Evolutionary conservation across 495 filamentous ascomycete species (phyloP).

Genomic region (Cenococcum geophilum): DNA sequence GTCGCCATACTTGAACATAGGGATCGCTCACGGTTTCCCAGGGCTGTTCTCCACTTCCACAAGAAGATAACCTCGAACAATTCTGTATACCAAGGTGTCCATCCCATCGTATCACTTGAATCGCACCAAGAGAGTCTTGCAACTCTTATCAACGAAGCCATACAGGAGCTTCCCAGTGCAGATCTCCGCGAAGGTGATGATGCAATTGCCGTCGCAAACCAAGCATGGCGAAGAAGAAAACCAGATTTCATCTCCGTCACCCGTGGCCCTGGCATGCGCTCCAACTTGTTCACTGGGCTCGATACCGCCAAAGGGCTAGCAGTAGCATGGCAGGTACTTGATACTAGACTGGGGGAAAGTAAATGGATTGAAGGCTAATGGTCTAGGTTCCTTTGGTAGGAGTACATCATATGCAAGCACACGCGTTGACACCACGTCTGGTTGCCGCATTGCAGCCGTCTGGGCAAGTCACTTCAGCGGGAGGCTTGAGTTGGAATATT

Average conservation of each 20-base stretch:
- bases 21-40: neutral
- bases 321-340: slow-evolving; percentile 57
- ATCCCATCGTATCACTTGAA: slow-evolving; percentile 65
- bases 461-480: neutral
- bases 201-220: neutral
- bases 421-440: slow-evolving; percentile 82
- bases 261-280: slow-evolving; percentile 80
- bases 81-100: slow-evolving; percentile 62
- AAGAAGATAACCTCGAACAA: slow-evolving; percentile 77
- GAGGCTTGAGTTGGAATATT: too few species aligned
- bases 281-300: slow-evolving; percentile 66
- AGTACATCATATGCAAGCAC: slow-evolving; percentile 96
- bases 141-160: slow-evolving; percentile 56
- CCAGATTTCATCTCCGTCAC: slow-evolving; percentile 84
- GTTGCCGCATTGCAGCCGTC: slow-evolving; percentile 51
- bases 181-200: neutral
- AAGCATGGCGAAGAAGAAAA: slow-evolving; percentile 35
- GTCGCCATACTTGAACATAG: slow-evolving; percentile 71
- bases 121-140: slow-evolving; percentile 67
- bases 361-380: too few species aligned
- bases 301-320: slow-evolving; percentile 86
- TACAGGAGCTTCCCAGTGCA: slow-evolving; percentile 47
- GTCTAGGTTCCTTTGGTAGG: slow-evolving; percentile 53
- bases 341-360: neutral
- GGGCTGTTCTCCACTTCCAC: slow-evolving; percentile 61